Percentiles rank a stretch among this genome's conserved stretches.
Evolutionary conservation across 495 filamentous ascomycete species (phyloP).

Genomic region (Darksidea phi): DNA sequence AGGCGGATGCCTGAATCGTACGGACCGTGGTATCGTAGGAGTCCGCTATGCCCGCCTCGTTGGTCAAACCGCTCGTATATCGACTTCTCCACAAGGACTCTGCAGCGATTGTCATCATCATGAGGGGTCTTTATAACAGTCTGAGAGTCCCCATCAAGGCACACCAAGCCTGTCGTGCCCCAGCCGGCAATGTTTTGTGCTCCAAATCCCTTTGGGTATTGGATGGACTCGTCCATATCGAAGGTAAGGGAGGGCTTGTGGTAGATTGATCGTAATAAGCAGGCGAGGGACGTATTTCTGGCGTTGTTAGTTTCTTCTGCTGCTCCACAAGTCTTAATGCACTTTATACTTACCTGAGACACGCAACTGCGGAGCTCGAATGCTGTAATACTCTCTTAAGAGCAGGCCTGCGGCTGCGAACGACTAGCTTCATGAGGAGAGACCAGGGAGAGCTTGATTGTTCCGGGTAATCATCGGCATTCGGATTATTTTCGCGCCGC

Average conservation of each 20-base stretch:
- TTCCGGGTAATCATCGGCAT: constrained; percentile 3
- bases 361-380: not conserved
- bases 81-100: constrained; percentile 11
- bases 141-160: constrained; percentile 10
- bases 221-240: constrained; percentile 12
- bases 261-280: not conserved
- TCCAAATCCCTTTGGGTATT: constrained; percentile 11
- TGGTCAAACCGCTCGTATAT: constrained; percentile 21
- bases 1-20: constrained; percentile 17
- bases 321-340: not conserved
- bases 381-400: not conserved
- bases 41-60: constrained; percentile 10
- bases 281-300: not conserved
- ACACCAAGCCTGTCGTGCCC: constrained; percentile 18
- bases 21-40: constrained; percentile 14
- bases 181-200: constrained; percentile 5
- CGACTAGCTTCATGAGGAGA: not conserved
- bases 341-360: not conserved
- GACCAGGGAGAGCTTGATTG: not conserved
- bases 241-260: constrained; percentile 2
- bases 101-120: constrained; percentile 2
- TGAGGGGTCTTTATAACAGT: constrained; percentile 16
- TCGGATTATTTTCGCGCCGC: constrained; percentile 12
- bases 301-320: not conserved
- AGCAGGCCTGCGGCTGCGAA: not conserved